Percentiles rank a stretch among this genome's conserved stretches.
Evolutionary conservation across 352 stramenopile species (phyloP).

Genomic region (Phytophthora hibernalis): DNA sequence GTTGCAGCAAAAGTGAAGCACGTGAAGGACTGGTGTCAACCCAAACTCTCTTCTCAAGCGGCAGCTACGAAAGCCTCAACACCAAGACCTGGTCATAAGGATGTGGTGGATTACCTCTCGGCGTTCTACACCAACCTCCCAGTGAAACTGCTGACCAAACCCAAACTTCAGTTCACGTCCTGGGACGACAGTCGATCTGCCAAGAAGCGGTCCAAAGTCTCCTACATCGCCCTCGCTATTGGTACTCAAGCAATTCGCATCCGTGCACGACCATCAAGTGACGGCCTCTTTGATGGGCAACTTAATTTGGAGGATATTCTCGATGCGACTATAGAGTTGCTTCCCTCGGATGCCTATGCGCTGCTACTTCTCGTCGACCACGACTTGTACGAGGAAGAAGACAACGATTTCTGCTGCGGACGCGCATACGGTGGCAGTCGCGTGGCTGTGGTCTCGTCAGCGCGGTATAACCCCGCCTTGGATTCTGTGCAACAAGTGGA

Average conservation of each 20-base stretch:
- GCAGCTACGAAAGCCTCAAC: neutral
- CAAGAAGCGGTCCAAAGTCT: slow-evolving; percentile 24
- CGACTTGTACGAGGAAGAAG: slow-evolving; percentile 34
- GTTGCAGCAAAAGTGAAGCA: slow-evolving; percentile 23
- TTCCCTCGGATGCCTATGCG: slow-evolving; percentile 26
- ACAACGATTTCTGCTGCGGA: slow-evolving; percentile 33
- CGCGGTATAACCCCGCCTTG: slow-evolving; percentile 25
- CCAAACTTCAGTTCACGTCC: slow-evolving; percentile 26
- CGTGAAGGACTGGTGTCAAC: slow-evolving; percentile 23
- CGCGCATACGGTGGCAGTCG: slow-evolving; percentile 31
- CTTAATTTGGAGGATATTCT: slow-evolving; percentile 34
- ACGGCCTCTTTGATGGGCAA: slow-evolving; percentile 24
- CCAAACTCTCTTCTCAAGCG: slow-evolving; percentile 7
- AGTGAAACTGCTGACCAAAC: slow-evolving; percentile 25
- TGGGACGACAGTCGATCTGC: slow-evolving; percentile 15
- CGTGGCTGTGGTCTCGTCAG: slow-evolving; percentile 30
- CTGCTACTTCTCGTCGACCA: slow-evolving; percentile 32
- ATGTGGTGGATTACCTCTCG: slow-evolving; percentile 24
- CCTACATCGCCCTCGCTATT: slow-evolving; percentile 26
- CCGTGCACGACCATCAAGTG: slow-evolving; percentile 21
- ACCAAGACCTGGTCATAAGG: slow-evolving; percentile 8
- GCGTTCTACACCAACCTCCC: slow-evolving; percentile 29
- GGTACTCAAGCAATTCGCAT: slow-evolving; percentile 29
- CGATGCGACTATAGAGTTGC: slow-evolving; percentile 22
- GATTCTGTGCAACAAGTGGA: slow-evolving; percentile 22